Evolutionary conservation across 2,329 filamentous ascomycete genomes (phyloP), one percentile per base, ranked within the genome.

Genomic region (Diaporthe humulicola): DNA sequence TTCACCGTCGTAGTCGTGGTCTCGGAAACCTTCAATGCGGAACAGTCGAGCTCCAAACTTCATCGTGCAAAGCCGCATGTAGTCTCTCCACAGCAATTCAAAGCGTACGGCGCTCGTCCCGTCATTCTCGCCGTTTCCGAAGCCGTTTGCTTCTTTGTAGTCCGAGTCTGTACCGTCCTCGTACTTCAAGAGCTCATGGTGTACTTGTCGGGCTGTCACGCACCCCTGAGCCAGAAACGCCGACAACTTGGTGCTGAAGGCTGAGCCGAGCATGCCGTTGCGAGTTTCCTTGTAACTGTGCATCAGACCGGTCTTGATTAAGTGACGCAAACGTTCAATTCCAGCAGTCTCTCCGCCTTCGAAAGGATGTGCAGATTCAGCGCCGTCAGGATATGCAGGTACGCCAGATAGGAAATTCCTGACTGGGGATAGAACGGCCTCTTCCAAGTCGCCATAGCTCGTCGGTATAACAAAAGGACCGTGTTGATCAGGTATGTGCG

Each of bases 81-180:
- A 96, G 79, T 96, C 94, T 54, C 94, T 86, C 94, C 93, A 95
- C 0, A 96, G 82, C 0, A 97, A 85, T 79, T 96, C 93, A 73
- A 94, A 92, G 0, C 94, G 90, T 1, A 96, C 88, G 0, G 87
- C 89, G 45, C 89, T 89, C 0, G 93, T 95, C 0, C 94, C 93
- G 40, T 90, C 89, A 70, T 93, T 95, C 81, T 95, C 92, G 0
- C 94, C 94, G 67, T 91, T 82, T 0, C 91, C 93, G 73, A 91
- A 95, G 0, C 93, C 93, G 2, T 83, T 75, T 0, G 86, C 86
- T 0, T 82, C 79, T 38, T 85, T 79, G 61, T 86, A 86, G 1
- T 78, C 74, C 0, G 81, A 74, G 0, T 87, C 83, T 0, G 81
- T 84, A 1, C 93, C 94, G 56, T 95, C 88, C 82, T 96, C 94